phyloP scores from a whole-genome alignment of 208 protist species.

The Acanthamoeba divionensis region DNA sequence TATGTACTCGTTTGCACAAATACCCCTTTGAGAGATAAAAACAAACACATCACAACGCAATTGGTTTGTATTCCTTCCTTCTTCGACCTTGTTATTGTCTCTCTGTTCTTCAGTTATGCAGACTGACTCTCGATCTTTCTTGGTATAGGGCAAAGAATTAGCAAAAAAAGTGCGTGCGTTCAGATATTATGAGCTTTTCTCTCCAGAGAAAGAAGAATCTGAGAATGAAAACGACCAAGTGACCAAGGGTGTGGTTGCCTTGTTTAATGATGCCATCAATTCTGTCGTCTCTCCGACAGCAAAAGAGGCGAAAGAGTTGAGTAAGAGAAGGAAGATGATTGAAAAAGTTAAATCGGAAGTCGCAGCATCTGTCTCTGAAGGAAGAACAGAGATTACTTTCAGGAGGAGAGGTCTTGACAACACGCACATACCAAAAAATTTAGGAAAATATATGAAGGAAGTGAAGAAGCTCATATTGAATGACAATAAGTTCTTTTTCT shows the following conservation, averaged over 20 bases:
- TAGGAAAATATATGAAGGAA: conserved; percentile 23
- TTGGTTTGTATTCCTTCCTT: too few relatives aligned
- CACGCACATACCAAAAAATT: conserved; percentile 36
- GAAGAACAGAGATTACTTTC: not conserved
- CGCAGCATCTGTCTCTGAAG: not conserved
- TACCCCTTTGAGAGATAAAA: conserved; percentile 45
- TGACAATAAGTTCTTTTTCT: conserved; percentile 48
- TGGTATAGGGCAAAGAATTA: not conserved
- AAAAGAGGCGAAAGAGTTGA: conserved; percentile 11
- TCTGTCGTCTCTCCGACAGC: not conserved
- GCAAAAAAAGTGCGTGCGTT: not conserved
- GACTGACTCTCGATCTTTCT: not conserved
- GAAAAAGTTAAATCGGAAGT: conserved; percentile 25
- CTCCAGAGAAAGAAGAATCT: not conserved
- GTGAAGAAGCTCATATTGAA: conserved; percentile 15
- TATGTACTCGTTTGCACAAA: conserved; percentile 62
- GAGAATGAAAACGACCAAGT: conserved; percentile 1
- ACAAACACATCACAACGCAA: too few relatives aligned
- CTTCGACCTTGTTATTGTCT: not conserved
- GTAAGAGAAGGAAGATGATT: not conserved
- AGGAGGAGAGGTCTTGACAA: not conserved
- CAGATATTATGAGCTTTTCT: not conserved
- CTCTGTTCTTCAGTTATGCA: not conserved
- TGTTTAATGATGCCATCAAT: not conserved
- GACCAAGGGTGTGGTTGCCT: not conserved